Evolutionary conservation across 345 rosid genomes (phyloP), one percentile per base, ranked within the genome.

Genomic region (Bruguiera gymnorhiza): DNA sequence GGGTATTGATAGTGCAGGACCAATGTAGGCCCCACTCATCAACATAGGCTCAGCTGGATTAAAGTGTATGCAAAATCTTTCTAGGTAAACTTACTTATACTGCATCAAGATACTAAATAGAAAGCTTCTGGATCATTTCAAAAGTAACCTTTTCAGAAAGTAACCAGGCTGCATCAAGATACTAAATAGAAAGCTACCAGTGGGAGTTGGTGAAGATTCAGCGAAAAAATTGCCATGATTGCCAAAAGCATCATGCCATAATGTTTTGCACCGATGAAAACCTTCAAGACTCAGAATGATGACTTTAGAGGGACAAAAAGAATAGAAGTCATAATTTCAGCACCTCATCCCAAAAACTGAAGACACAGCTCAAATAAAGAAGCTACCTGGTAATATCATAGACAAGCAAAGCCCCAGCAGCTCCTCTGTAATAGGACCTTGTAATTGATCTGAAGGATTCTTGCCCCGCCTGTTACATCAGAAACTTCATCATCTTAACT

Each of bases 371-470:
- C 29, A 24, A 24, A 56, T 8, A 4, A 18, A 1, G 57, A 37
- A 15, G 1, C 51, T 71, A 85, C 98, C 98, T 91, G 67, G 98
- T 95, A 71, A 95, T 90, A 78, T 95, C 99, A 74, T 95, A 95
- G 75, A 95, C 99, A 65, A 95, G 97, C 86, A 95, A 86, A 15
- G 98, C 99, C 65, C 99, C 99, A 24, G 97, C 97, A 72, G 99
- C 99, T 0, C 99, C 97, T 75, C 97, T 79, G 68, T 95, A 95
- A 73, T 95, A 95, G 23, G 98, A 95, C 81, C 99, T 88, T 4
- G 99, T 95, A 59, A 95, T 92, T 63, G 99, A 90, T 86, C 99
- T 86, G 70, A 95, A 95, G 53, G 97, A 90, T 78, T 95, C 99
- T 76, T 95, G 99, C 80, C 99, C 99, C 1, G 99, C 99, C 98